Percentiles rank a stretch among this genome's conserved stretches.
Evolutionary conservation across 306 rosid species (phyloP).

Genomic region (Benincasa hispida): DNA sequence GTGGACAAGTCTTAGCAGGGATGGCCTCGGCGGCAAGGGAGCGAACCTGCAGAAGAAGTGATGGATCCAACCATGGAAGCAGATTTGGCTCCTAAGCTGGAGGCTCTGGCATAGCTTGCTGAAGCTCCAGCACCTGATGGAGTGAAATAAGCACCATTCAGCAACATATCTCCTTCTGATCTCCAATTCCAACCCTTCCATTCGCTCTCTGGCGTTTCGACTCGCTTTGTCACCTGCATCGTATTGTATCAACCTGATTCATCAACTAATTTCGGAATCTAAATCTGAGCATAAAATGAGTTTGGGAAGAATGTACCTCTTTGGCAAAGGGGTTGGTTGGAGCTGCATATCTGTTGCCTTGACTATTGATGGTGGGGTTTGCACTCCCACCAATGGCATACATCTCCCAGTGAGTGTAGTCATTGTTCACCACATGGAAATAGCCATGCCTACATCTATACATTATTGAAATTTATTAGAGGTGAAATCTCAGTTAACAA

Average conservation of each 20-base stretch:
- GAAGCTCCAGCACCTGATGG: conserved; percentile 98
- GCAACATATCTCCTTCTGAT: conserved; percentile 80
- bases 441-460: conserved; percentile 98
- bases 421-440: conserved; percentile 99
- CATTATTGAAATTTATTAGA: conserved; percentile 6
- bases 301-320: conserved; percentile 39
- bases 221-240: conserved; percentile 84
- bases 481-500: not conserved
- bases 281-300: not conserved
- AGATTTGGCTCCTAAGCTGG: conserved; percentile 98
- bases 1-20: conserved; percentile 41
- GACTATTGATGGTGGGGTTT: conserved; percentile 93
- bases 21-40: conserved; percentile 68
- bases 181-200: conserved; percentile 99
- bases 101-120: conserved; percentile 89
- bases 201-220: conserved; percentile 43
- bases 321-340: conserved; percentile 79
- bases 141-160: conserved; percentile 95
- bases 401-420: conserved; percentile 99
- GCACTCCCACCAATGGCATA: conserved; percentile 99
- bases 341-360: conserved; percentile 94
- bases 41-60: conserved; percentile 74
- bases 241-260: not conserved
- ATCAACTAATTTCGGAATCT: not conserved
- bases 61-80: conserved; percentile 91